A percentile compares a stretch with the other conserved stretches of the same genome.
phyloP scores from a whole-genome alignment of 139 green algal genomes.

The Picochlorum sp. region DNA sequence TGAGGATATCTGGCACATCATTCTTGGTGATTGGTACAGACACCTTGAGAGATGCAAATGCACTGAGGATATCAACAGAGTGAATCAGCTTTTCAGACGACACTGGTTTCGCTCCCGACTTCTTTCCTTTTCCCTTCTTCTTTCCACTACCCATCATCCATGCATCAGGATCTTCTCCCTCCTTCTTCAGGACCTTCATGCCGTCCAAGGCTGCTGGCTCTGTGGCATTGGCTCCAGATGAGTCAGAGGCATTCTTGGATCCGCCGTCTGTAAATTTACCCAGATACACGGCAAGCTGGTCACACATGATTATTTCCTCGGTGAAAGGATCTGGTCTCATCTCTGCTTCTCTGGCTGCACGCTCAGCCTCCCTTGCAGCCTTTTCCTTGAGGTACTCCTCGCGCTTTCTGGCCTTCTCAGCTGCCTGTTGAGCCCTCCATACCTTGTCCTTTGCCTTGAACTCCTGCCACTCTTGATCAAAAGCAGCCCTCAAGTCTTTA shows the following conservation, averaged over 20 bases:
- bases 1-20: slow-evolving; percentile 7
- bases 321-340: slow-evolving; percentile 28
- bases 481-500: slow-evolving; percentile 27
- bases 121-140: slow-evolving; percentile 26
- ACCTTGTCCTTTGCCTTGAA: slow-evolving; percentile 28
- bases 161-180: slow-evolving; percentile 24
- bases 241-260: neutral
- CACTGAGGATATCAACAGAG: slow-evolving; percentile 31
- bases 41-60: slow-evolving; percentile 21
- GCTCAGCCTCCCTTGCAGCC: slow-evolving; percentile 22
- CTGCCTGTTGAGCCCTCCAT: slow-evolving; percentile 18
- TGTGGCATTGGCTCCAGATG: neutral
- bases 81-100: slow-evolving; percentile 17
- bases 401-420: slow-evolving; percentile 13
- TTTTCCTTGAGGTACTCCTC: slow-evolving; percentile 22
- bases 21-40: slow-evolving; percentile 12
- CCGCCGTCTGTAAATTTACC: slow-evolving; percentile 14
- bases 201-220: slow-evolving; percentile 6
- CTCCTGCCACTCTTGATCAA: slow-evolving; percentile 18
- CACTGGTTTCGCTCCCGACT: neutral
- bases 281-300: slow-evolving; percentile 28
- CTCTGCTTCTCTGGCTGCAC: slow-evolving; percentile 16
- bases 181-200: slow-evolving; percentile 23
- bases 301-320: slow-evolving; percentile 26
- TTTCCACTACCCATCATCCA: slow-evolving; percentile 25